Evolutionary conservation across 768 basidiomycete genomes (phyloP), one percentile per base, ranked within the genome.

Genomic region (Kwoniella dejecticola): DNA sequence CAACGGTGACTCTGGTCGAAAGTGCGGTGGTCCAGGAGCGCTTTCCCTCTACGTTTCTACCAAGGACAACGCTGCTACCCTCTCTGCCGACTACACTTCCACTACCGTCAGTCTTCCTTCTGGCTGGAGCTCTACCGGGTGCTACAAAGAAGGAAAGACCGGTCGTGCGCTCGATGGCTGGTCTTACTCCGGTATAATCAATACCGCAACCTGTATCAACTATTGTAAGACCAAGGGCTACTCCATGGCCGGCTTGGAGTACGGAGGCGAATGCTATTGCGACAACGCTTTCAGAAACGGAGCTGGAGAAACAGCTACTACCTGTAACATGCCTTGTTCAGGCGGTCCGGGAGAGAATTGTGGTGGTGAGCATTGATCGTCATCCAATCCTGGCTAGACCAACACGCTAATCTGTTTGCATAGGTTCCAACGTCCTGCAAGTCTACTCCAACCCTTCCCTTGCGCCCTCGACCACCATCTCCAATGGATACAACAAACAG

Each of bases 261-360:
- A 62, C 31, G 65, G 60, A 24, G 29, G 54, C 4, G 66, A 70
- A 55, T 70, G 69, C 19, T 59, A 56, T 42, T 70, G 69, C 49
- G 69, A 63, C 23, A 52, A 61, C 30, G 19, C 45, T 21, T 55
- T 67, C 26, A 58, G 63, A 42, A 64, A 64, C 50, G 64, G 62
- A 33, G 66, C 69, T 19, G 63, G 63, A 1, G 49, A 48, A 8
- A 47, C 56, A 2, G 42, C 60, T 11, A 60, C 40, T 10, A 52
- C 24, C n/a, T 67, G 65, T 40, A 59, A 63, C 53, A 63, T 67
- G 65, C 56, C 56, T 41, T 67, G 65, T 31, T 30, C 31, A 7
- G 65, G 65, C 44, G 65, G 36, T 24, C 56, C 65, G 17, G 52
- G 49, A 0, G 41, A 55, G 30, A 55, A 60, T 38, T 65, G 64